These are phyloP conservation scores for Graphiopsis chlorocephala DNA, from an alignment of 2,329 filamentous ascomycete species.

Conservation along the genomic window DNA sequence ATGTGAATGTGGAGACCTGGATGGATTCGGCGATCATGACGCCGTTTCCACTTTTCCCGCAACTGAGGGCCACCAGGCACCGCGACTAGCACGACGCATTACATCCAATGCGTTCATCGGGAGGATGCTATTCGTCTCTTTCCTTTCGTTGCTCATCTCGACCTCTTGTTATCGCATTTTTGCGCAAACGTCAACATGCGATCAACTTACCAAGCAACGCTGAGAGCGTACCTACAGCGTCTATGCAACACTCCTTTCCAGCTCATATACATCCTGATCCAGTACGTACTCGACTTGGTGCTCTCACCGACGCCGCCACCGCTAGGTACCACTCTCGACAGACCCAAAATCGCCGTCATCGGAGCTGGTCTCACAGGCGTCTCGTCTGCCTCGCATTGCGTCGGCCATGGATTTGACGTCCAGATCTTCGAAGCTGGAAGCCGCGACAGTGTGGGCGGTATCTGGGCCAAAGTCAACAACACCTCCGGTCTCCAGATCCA, in stretches of 20 bases:
- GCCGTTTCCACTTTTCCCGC: not conserved
- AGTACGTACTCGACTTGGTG: constrained; percentile 62
- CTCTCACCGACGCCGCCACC: constrained; percentile 69
- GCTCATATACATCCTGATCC: constrained; percentile 63
- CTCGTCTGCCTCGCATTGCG: constrained; percentile 75
- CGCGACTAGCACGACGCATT: not conserved
- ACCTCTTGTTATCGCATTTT: not conserved
- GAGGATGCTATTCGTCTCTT: not conserved
- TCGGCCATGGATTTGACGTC: constrained; percentile 82
- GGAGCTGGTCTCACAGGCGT: constrained; percentile 65
- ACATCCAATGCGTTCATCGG: not conserved
- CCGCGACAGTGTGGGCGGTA: constrained; percentile 50
- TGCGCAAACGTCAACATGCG: constrained; percentile 17
- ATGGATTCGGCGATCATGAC: not conserved
- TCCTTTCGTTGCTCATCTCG: too few species aligned
- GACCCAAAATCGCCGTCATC: constrained; percentile 56
- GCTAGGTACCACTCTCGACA: constrained; percentile 53
- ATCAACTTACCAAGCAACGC: not conserved
- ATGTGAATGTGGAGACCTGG: not conserved
- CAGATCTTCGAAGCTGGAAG: constrained; percentile 72
- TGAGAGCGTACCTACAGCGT: constrained; percentile 23
- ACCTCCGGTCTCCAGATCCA: constrained; percentile 82
- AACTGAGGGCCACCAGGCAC: not conserved
- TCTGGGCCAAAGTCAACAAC: constrained; percentile 52
- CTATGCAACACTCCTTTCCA: constrained; percentile 47